Evolutionary conservation across 1,139 yeast genomes (phyloP).

Genomic region (Pichia inconspicua): DNA sequence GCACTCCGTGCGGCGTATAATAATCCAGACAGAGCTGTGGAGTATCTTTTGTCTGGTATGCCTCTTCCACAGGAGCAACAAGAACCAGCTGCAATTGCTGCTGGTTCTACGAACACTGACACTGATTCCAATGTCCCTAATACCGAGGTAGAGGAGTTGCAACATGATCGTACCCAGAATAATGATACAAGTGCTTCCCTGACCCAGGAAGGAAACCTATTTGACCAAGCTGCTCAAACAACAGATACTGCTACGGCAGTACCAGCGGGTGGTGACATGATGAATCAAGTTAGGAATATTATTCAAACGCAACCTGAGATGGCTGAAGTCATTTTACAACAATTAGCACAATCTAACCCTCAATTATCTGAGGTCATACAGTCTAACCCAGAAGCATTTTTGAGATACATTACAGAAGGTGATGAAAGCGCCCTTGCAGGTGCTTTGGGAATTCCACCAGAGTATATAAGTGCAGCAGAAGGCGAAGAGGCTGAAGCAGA

Average conservation of each 20-base stretch:
- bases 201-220: slow-evolving; percentile 34
- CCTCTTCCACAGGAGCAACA: slow-evolving; percentile 40
- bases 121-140: neutral
- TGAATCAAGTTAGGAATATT: slow-evolving; percentile 66
- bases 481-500: slow-evolving; percentile 32
- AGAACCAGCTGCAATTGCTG: slow-evolving; percentile 19
- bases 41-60: slow-evolving; percentile 82
- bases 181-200: slow-evolving; percentile 26
- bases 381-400: slow-evolving; percentile 79
- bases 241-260: slow-evolving; percentile 14
- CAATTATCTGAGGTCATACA: slow-evolving; percentile 77
- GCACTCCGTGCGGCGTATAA: slow-evolving; percentile 95
- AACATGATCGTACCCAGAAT: slow-evolving; percentile 21
- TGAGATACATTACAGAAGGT: slow-evolving; percentile 61
- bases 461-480: slow-evolving; percentile 28
- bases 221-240: slow-evolving; percentile 66
- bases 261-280: slow-evolving; percentile 40
- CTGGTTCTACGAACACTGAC: slow-evolving; percentile 15
- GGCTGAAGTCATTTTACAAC: slow-evolving; percentile 76
- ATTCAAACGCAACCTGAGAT: slow-evolving; percentile 85
- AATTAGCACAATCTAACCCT: slow-evolving; percentile 77
- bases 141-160: slow-evolving; percentile 23
- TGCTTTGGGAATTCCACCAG: slow-evolving; percentile 27
- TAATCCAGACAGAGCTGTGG: slow-evolving; percentile 97
- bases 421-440: slow-evolving; percentile 31